Percentiles rank a stretch among this genome's conserved stretches.
Evolutionary conservation across 371 early-diverging fungal species (phyloP).

Genomic region (Syncephalastrum monosporum): DNA sequence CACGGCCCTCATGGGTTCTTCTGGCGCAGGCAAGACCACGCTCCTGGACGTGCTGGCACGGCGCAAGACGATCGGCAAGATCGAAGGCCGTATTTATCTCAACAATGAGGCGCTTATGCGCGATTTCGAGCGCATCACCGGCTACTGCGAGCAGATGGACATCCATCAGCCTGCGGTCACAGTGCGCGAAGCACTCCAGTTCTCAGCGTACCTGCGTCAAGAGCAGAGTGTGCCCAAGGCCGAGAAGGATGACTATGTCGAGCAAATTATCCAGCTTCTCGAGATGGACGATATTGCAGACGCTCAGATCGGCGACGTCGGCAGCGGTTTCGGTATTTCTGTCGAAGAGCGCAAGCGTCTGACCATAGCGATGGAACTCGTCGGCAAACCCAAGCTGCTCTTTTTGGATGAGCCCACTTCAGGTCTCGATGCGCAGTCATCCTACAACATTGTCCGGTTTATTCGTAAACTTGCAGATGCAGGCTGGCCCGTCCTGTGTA

Average conservation of each 20-base stretch:
- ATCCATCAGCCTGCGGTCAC: constrained; percentile 59
- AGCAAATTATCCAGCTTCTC: constrained; percentile 56
- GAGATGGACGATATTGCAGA: constrained; percentile 58
- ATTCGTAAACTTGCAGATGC: constrained; percentile 59
- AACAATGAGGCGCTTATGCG: constrained; percentile 36
- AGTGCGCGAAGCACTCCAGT: constrained; percentile 64
- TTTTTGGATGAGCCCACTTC: constrained; percentile 86
- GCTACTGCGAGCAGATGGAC: constrained; percentile 79
- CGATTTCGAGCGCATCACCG: constrained; percentile 69
- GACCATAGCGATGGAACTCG: constrained; percentile 66
- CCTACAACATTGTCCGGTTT: constrained; percentile 65
- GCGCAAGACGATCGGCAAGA: constrained; percentile 72
- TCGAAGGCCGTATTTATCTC: constrained; percentile 68
- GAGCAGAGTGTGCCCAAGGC: constrained; percentile 45
- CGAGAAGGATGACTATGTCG: constrained; percentile 61
- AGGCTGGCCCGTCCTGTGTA: constrained; percentile 60
- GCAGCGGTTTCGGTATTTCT: constrained; percentile 43
- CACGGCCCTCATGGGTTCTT: constrained; percentile 78
- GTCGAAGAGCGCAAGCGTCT: constrained; percentile 66
- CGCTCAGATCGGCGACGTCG: constrained; percentile 50
- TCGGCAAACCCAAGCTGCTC: constrained; percentile 68
- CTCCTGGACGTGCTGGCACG: constrained; percentile 75
- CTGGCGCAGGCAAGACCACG: constrained; percentile 87
- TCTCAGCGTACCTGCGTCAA: constrained; percentile 66
- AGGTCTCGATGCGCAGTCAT: constrained; percentile 64